A percentile compares a stretch with the other conserved stretches of the same genome.
These are phyloP conservation scores for Asterella californica DNA, from an alignment of 225 moss, liverwort and hornwort species.

Conservation along the genomic window DNA sequence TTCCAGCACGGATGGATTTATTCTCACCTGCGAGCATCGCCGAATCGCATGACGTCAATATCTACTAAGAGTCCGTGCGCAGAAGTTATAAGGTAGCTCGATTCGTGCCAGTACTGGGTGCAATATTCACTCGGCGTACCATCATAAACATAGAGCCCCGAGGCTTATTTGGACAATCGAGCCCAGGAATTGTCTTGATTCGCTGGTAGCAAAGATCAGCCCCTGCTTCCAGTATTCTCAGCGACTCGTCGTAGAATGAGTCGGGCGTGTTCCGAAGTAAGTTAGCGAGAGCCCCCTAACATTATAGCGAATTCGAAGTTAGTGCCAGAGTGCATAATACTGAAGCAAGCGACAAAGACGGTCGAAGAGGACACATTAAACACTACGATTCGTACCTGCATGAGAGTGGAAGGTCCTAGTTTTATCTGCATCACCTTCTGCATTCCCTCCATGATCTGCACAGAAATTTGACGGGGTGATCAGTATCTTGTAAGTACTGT, in stretches of 20 bases:
- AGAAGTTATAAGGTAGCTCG: too few species aligned
- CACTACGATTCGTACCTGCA: too few species aligned
- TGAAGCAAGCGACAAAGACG: background rate
- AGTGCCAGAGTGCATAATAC: background rate
- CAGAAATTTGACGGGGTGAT: background rate
- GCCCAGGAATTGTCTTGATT: conserved; percentile 47
- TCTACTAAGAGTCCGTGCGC: background rate
- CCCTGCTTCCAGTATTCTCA: conserved; percentile 53
- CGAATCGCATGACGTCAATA: background rate
- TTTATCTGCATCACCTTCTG: conserved; percentile 77
- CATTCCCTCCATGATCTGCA: conserved; percentile 67
- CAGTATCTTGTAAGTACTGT: background rate
- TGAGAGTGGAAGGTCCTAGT: conserved; percentile 66
- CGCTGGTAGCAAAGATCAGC: conserved; percentile 61
- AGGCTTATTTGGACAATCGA: conserved; percentile 60
- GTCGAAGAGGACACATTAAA: too few species aligned
- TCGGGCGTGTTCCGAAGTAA: conserved; percentile 61
- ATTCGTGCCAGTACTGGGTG: too few species aligned
- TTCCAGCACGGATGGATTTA: conserved; percentile 41
- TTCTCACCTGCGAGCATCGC: conserved; percentile 49
- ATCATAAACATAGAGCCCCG: conserved; percentile 86
- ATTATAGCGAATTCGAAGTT: background rate
- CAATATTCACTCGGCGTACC: conserved; percentile 30
- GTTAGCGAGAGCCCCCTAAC: conserved; percentile 59
- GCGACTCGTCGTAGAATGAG: conserved; percentile 49